A percentile compares a stretch with the other conserved stretches of the same genome.
These are phyloP conservation scores for Neurospora sp. DNA, from an alignment of 495 filamentous ascomycete genomes.

Conservation along the genomic window DNA sequence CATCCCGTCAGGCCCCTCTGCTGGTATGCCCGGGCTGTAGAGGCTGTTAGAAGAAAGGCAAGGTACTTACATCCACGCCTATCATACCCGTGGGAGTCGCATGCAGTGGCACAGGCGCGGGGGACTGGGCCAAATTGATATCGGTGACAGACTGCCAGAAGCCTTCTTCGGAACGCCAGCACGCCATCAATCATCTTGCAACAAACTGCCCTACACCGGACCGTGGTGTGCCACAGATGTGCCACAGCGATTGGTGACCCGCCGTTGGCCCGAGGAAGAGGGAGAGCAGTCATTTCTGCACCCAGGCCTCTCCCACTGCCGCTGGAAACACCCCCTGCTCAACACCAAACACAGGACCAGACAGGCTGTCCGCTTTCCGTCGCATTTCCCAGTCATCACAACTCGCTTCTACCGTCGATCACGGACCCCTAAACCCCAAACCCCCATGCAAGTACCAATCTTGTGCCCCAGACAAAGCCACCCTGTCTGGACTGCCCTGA, in stretches of 20 bases:
- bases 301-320: constrained; percentile 10
- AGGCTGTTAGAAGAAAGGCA: background rate
- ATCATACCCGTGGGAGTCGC: background rate
- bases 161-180: constrained; percentile 19
- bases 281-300: constrained; percentile 4
- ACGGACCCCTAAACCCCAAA: constrained; percentile 18
- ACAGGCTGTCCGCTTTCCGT: constrained; percentile 22
- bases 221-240: constrained; percentile 16
- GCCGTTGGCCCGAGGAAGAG: constrained; percentile 14
- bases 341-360: constrained; percentile 21
- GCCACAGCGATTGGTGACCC: constrained; percentile 11
- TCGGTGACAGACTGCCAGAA: constrained; percentile 5
- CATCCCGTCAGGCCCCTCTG: background rate
- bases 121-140: constrained; percentile 6
- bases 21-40: background rate
- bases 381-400: constrained; percentile 14
- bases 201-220: constrained; percentile 10
- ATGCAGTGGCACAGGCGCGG: constrained; percentile 3
- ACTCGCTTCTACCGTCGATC: constrained; percentile 19
- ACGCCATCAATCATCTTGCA: constrained; percentile 18
- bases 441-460: constrained; percentile 5
- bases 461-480: constrained; percentile 5
- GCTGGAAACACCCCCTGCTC: constrained; percentile 15
- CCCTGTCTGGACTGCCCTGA: constrained; percentile 6
- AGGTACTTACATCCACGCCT: background rate